A percentile compares a stretch with the other conserved stretches of the same genome.
Evolutionary conservation across 192 early-diverging fungal genomes (phyloP).

Genomic region (Entophlyctis luteolus): DNA sequence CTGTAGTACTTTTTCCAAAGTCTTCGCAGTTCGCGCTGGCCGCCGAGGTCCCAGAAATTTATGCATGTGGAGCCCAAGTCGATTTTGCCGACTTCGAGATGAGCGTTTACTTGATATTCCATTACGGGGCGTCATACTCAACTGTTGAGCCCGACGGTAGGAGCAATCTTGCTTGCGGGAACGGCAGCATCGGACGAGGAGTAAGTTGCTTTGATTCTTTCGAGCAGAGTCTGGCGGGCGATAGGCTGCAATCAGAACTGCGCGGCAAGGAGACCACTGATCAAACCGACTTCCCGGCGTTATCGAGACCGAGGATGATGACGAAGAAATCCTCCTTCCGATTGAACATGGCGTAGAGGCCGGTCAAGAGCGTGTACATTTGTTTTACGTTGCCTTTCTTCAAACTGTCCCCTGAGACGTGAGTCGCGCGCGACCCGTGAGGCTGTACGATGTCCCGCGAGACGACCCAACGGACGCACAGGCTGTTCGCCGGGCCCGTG

Average conservation of each 20-base stretch:
- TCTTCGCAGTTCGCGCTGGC: slow-evolving; percentile 77
- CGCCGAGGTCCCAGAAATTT: slow-evolving; percentile 95
- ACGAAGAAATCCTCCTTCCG: slow-evolving; percentile 88
- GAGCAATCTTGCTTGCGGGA: slow-evolving; percentile 83
- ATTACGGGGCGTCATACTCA: not conserved
- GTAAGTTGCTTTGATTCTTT: slow-evolving; percentile 81
- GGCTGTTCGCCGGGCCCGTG: too few relatives aligned
- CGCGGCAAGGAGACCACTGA: not conserved
- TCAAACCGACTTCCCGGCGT: slow-evolving; percentile 92
- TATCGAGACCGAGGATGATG: slow-evolving; percentile 94
- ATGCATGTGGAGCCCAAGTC: slow-evolving; percentile 64
- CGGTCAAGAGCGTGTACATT: slow-evolving; percentile 93
- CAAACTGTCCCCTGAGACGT: too few relatives aligned
- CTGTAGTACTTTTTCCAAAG: slow-evolving; percentile 93
- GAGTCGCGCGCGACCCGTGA: too few relatives aligned
- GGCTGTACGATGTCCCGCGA: too few relatives aligned
- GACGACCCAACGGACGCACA: too few relatives aligned
- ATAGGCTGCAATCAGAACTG: not conserved
- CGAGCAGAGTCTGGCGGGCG: slow-evolving; percentile 75
- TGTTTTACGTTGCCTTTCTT: too few relatives aligned
- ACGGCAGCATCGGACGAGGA: slow-evolving; percentile 63
- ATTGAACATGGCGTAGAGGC: slow-evolving; percentile 84
- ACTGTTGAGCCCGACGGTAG: slow-evolving; percentile 93
- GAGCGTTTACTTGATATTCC: not conserved
- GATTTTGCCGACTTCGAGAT: slow-evolving; percentile 67